A percentile compares a stretch with the other conserved stretches of the same genome.
Conservation (phyloP, 768 basidiomycete genomes). For the Nidularia sp. region DNA sequence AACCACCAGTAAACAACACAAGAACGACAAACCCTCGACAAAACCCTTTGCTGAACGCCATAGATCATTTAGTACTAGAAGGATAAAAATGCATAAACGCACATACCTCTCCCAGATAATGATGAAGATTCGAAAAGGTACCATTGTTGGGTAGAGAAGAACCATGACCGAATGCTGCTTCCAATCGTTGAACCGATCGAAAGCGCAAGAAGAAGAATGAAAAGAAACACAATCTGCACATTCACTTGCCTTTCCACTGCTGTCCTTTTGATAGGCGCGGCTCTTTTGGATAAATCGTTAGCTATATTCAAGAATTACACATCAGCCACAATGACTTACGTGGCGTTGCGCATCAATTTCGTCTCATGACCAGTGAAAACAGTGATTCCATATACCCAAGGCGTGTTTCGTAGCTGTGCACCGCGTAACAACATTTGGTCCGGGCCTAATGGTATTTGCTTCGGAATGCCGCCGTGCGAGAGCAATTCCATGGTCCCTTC, state of each 20-base stretch:
- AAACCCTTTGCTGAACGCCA: constrained; percentile 60
- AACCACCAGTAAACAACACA: constrained; percentile 8
- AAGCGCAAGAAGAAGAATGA: constrained; percentile 79
- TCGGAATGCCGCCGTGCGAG: constrained; percentile 52
- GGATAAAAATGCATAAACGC: background rate
- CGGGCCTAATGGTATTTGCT: constrained; percentile 88
- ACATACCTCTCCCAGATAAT: constrained; percentile 60
- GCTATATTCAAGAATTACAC: background rate
- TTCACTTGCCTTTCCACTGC: constrained; percentile 97
- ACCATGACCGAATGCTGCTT: constrained; percentile 87
- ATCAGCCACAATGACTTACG: constrained; percentile 48
- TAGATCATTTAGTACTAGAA: constrained; percentile 1
- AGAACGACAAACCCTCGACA: constrained; percentile 61
- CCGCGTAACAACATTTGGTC: constrained; percentile 93
- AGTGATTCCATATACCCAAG: constrained; percentile 92
- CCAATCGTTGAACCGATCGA: constrained; percentile 92
- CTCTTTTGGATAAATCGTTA: constrained; percentile 38
- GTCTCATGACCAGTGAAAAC: constrained; percentile 98
- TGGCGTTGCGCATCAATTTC: constrained; percentile 97
- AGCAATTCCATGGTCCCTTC: constrained; percentile 76
- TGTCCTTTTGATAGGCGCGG: constrained; percentile 95
- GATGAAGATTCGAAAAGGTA: constrained; percentile 70
- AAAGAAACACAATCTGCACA: constrained; percentile 92
- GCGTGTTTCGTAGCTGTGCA: constrained; percentile 93
- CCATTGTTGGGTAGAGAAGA: constrained; percentile 86